phyloP scores from a whole-genome alignment of 306 rosid species.

The Cucurbita moschata region DNA sequence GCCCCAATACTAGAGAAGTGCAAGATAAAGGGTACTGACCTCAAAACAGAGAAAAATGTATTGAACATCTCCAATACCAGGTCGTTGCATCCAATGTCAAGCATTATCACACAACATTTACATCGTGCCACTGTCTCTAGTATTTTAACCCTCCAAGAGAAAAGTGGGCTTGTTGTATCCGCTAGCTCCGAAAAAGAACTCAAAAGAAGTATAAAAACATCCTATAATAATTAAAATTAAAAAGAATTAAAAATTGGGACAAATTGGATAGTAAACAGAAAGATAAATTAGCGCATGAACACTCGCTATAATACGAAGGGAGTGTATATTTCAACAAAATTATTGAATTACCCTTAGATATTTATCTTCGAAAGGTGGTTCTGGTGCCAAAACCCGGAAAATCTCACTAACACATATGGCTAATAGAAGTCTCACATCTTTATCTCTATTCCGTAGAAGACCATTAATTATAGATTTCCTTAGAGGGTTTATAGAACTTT shows the following conservation, averaged over 20 bases:
- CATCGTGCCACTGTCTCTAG: constrained; percentile 63
- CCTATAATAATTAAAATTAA: constrained; percentile 23
- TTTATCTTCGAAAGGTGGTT: constrained; percentile 58
- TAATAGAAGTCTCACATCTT: constrained; percentile 68
- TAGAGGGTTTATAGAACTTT: constrained; percentile 38
- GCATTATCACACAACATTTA: constrained; percentile 70
- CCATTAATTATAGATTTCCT: constrained; percentile 24
- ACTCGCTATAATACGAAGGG: neutral
- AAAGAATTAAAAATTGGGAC: neutral
- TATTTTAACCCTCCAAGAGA: constrained; percentile 66
- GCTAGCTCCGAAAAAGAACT: constrained; percentile 60
- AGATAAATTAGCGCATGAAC: neutral
- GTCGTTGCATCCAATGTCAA: constrained; percentile 59
- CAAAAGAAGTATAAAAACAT: constrained; percentile 50
- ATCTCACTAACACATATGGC: constrained; percentile 59
- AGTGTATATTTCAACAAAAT: neutral
- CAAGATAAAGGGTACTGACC: constrained; percentile 31
- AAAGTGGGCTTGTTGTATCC: constrained; percentile 43
- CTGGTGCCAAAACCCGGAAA: constrained; percentile 74
- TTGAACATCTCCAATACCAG: constrained; percentile 63
- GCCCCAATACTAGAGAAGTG: neutral
- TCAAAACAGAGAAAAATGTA: constrained; percentile 58
- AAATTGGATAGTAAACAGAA: constrained; percentile 2
- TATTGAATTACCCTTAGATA: constrained; percentile 46
- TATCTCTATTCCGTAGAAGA: constrained; percentile 52